Base-by-base conservation (phyloP, 1,284 basidiomycete species). In the Trametes versicolor region DNA sequence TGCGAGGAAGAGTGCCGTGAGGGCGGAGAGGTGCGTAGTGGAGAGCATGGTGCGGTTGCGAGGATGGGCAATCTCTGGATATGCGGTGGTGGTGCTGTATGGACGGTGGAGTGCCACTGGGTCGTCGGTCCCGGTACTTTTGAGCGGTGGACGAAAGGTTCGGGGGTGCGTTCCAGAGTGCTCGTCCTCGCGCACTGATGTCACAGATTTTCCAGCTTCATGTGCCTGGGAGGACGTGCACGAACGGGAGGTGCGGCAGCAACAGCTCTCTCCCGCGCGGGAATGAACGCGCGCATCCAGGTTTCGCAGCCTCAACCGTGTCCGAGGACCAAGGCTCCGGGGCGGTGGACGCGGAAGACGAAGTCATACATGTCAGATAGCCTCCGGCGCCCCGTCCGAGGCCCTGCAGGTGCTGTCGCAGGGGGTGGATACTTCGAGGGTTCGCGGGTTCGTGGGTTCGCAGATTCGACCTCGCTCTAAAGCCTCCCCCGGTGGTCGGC, bases 1-100 rank as follows among this genome's bases (percentile, higher is more conserved):
- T 53, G 52, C 36, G 52, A 37, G 34, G 21, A 34, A 58, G 49
- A 52, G 48, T 29, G 56, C 23, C 56, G 49, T 21, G 25, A 58
- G 39, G 50, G 55, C 17, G 29, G 61, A 25, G 34, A 52, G 48
- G n/a, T 23, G 49, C 27, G 56, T 47, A 41, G 25, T 51, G 29
- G 25, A 13, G 47, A 12, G 25, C 47, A 49, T 49, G 47, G 12
- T 27, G 47, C 2, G 21, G 9, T 50, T 3, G 25, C 4, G 48
- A 50, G 47, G 12, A 15, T 49, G 19, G 15, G 27, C 5, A 21
- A 10, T 25, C 21, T 10, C 17, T n/a, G 15, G 25, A 25, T 48
- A 4, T 48, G 45, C 7, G 45, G 21, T 23, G 10, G 23, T 8
- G 45, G 45, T 48, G 45, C 25, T 23, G 45, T 48, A 8, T 23